Conservation (phyloP, 225 moss, liverwort and hornwort species). For the Takakia lepidozioides region DNA sequence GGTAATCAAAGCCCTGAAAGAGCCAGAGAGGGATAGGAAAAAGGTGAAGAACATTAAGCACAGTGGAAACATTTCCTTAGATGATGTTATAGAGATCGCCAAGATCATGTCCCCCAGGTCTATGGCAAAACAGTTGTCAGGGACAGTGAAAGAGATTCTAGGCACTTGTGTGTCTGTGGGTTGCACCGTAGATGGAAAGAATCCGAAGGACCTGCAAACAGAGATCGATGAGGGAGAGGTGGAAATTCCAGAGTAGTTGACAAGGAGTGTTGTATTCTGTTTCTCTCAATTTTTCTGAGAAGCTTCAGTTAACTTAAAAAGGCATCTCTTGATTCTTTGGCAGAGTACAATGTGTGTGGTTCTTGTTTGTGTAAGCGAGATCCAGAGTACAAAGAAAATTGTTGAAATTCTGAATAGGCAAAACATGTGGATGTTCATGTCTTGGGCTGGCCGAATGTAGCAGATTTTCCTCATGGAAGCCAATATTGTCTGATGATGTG, state of each 20-base stretch:
- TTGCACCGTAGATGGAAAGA: slow-evolving; percentile 32
- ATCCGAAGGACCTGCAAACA: slow-evolving; percentile 30
- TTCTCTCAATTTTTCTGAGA: too few relatives aligned
- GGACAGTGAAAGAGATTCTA: slow-evolving; percentile 40
- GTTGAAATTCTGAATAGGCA: too few relatives aligned
- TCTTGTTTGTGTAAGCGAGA: too few relatives aligned
- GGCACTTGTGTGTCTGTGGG: slow-evolving; percentile 40
- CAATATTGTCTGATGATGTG: too few relatives aligned
- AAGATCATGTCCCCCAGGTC: slow-evolving; percentile 30
- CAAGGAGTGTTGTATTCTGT: too few relatives aligned
- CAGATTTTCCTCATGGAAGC: too few relatives aligned
- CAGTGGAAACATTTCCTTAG: slow-evolving; percentile 25
- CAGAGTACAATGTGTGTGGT: too few relatives aligned
- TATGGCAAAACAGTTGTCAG: slow-evolving; percentile 27
- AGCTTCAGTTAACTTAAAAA: too few relatives aligned
- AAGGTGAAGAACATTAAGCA: slow-evolving; percentile 45
- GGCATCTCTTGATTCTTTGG: too few relatives aligned
- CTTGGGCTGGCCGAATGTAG: too few relatives aligned
- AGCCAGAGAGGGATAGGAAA: slow-evolving; percentile 37
- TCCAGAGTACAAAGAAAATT: too few relatives aligned
- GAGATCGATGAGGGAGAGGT: slow-evolving; percentile 42
- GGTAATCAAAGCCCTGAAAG: slow-evolving; percentile 38
- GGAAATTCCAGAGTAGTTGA: slow-evolving; percentile 34
- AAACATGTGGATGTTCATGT: too few relatives aligned
- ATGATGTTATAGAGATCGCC: slow-evolving; percentile 37